phyloP scores from a whole-genome alignment of 495 filamentous ascomycete species.

The Penicillium pulvis region DNA sequence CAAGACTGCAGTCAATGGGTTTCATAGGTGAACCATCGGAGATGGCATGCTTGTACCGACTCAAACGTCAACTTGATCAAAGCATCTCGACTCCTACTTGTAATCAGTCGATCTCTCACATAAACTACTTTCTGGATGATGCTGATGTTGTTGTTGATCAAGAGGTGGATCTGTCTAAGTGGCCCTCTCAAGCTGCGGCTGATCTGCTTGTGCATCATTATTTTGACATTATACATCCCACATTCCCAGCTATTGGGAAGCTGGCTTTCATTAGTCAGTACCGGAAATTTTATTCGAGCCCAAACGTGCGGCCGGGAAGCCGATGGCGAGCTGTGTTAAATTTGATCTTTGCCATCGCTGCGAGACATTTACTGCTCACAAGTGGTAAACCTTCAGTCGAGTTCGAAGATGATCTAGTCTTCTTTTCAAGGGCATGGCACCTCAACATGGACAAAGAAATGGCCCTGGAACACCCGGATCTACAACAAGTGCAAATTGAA shows the following conservation, averaged over 20 bases:
- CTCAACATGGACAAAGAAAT: conserved; percentile 50
- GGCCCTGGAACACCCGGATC: conserved; percentile 54
- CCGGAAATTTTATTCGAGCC: conserved; percentile 37
- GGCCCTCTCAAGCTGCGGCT: conserved; percentile 52
- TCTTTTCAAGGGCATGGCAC: conserved; percentile 61
- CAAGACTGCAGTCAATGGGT: conserved; percentile 52
- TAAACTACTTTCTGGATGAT: conserved; percentile 61
- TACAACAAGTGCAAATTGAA: conserved; percentile 61
- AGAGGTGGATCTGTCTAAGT: conserved; percentile 46
- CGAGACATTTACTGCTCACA: conserved; percentile 47
- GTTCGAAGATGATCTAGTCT: conserved; percentile 52
- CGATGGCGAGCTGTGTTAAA: conserved; percentile 65
- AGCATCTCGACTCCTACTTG: conserved; percentile 17
- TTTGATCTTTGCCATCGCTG: conserved; percentile 64
- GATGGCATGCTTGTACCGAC: conserved; percentile 58
- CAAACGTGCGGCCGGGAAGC: conserved; percentile 38
- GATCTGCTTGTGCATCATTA: conserved; percentile 56
- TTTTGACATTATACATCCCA: conserved; percentile 56
- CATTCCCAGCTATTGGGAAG: conserved; percentile 61
- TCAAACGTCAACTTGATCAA: conserved; percentile 40
- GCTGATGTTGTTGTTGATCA: conserved; percentile 39
- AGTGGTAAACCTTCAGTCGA: conserved; percentile 28
- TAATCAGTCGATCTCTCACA: conserved; percentile 36
- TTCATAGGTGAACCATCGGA: conserved; percentile 67
- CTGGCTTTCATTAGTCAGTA: conserved; percentile 44